Percentiles rank a stretch among this genome's conserved stretches.
Conservation (phyloP, 495 filamentous ascomycete genomes). For the Neurospora sp. region DNA sequence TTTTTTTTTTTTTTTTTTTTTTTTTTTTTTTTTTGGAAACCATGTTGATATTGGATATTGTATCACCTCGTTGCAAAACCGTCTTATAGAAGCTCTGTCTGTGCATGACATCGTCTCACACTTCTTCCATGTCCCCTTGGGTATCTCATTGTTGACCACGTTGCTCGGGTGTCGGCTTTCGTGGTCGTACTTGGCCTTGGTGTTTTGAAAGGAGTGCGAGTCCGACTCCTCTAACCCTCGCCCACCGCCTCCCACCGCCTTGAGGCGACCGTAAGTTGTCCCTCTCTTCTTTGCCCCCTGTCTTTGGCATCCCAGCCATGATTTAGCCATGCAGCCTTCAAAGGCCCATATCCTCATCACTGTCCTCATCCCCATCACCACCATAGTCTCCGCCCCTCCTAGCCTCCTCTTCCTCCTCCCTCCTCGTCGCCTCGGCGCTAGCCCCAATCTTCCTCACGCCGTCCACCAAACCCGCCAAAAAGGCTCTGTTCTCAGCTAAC, state of each 20-base stretch:
- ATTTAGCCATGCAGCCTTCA: background rate
- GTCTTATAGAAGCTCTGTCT: background rate
- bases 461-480: constrained; percentile 79
- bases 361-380: constrained; percentile 36
- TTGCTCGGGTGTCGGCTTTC: background rate
- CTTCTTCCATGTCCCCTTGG: background rate
- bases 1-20: background rate
- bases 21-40: background rate
- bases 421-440: constrained; percentile 44
- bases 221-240: background rate
- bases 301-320: background rate
- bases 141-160: background rate
- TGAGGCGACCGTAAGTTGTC: background rate
- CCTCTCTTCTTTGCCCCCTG: background rate
- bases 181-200: background rate
- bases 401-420: constrained; percentile 44
- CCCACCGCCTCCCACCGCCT: too few species aligned
- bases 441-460: constrained; percentile 62
- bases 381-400: constrained; percentile 24
- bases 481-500: constrained; percentile 74
- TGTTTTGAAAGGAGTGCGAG: background rate
- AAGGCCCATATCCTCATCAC: constrained; percentile 41
- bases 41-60: background rate
- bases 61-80: background rate
- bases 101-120: background rate